Percentiles rank a stretch among this genome's conserved stretches.
phyloP scores from a whole-genome alignment of 345 rosid species.

The Turritis glabra region DNA sequence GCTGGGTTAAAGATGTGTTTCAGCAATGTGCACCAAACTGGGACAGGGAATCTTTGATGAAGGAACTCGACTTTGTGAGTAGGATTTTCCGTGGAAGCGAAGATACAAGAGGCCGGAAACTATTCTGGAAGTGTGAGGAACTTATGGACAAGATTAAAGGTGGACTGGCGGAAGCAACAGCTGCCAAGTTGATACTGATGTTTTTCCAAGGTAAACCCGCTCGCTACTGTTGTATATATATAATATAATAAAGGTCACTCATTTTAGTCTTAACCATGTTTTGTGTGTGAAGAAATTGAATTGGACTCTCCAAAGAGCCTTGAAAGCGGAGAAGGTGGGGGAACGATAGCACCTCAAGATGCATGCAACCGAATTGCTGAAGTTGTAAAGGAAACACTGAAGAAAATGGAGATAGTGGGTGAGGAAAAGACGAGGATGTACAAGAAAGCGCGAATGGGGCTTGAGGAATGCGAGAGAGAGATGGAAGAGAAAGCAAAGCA shows the following conservation, averaged over 20 bases:
- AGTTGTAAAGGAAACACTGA: slow-evolving; percentile 89
- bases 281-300: slow-evolving; percentile 63
- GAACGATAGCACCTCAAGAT: slow-evolving; percentile 87
- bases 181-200: slow-evolving; percentile 71
- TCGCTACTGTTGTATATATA: background rate
- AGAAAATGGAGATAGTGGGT: slow-evolving; percentile 98
- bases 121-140: slow-evolving; percentile 90
- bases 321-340: slow-evolving; percentile 79
- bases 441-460: slow-evolving; percentile 77
- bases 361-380: slow-evolving; percentile 96
- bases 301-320: slow-evolving; percentile 80
- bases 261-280: background rate
- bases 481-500: slow-evolving; percentile 93
- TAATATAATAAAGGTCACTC: background rate
- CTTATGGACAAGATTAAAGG: slow-evolving; percentile 81
- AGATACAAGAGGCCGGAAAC: slow-evolving; percentile 80
- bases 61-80: slow-evolving; percentile 89
- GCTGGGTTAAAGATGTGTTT: slow-evolving; percentile 98
- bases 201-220: slow-evolving; percentile 77
- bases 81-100: slow-evolving; percentile 91
- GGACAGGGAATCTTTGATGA: slow-evolving; percentile 79
- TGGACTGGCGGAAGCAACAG: slow-evolving; percentile 67
- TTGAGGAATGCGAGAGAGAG: slow-evolving; percentile 86
- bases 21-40: slow-evolving; percentile 92
- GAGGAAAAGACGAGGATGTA: slow-evolving; percentile 94